A percentile compares a stretch with the other conserved stretches of the same genome.
These are phyloP conservation scores for Phalaenopsis hybrid DNA, from an alignment of 116 monocot genomes.

Conservation along the genomic window DNA sequence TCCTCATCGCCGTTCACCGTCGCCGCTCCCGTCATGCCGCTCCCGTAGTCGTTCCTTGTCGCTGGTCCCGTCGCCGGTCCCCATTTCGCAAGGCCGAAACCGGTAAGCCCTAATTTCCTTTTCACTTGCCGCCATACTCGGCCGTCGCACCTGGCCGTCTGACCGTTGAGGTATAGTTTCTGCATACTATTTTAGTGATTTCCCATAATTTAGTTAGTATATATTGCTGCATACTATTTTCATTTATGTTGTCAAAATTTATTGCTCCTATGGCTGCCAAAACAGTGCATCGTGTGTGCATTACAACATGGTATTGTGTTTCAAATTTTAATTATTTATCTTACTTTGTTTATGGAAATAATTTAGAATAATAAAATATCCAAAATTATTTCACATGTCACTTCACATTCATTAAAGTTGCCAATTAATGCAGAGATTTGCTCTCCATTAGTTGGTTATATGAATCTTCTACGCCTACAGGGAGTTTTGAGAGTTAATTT, in stretches of 20 bases:
- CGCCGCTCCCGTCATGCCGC: no score
- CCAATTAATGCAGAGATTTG: not conserved
- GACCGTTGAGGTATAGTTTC: not conserved
- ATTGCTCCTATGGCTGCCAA: slow-evolving; percentile 77
- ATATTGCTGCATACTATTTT: slow-evolving; percentile 13
- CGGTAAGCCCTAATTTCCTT: no score
- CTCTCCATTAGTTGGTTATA: not conserved
- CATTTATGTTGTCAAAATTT: slow-evolving; percentile 72
- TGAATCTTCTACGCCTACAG: not conserved
- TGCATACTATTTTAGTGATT: not conserved
- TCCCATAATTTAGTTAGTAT: not conserved
- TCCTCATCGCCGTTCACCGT: no score
- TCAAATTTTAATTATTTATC: not conserved
- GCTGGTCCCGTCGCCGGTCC: no score
- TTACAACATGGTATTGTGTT: slow-evolving; percentile 83
- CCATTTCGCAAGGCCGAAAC: no score
- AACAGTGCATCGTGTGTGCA: slow-evolving; percentile 92
- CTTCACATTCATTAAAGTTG: not conserved
- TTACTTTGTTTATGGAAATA: not conserved
- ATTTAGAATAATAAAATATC: not conserved
- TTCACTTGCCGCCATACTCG: not conserved
- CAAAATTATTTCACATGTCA: not conserved
- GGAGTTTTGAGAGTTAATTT: not conserved
- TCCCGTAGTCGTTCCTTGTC: no score
- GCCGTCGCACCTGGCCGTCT: not conserved